Percentiles rank a stretch among this genome's conserved stretches.
Conservation (phyloP, 139 green algal species). For the Dunaliella primolecta region DNA sequence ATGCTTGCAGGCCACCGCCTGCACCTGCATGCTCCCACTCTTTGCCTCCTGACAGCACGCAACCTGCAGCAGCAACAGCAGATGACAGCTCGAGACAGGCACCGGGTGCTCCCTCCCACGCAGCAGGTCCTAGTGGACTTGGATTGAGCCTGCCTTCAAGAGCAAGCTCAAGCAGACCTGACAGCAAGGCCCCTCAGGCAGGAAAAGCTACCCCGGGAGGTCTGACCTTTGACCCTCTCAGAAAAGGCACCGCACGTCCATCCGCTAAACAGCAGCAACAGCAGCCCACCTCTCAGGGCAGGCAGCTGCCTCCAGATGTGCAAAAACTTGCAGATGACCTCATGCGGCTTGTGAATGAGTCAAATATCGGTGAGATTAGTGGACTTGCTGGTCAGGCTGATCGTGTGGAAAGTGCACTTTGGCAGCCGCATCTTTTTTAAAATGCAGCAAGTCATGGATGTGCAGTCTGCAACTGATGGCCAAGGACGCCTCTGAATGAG, state of each 20-base stretch:
- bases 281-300: neutral
- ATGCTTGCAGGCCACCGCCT: too few relatives aligned
- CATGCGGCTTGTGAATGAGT: conserved; percentile 32
- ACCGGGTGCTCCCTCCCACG: too few relatives aligned
- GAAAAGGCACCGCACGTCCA: neutral
- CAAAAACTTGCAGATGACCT: conserved; percentile 51
- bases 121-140: neutral
- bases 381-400: too few relatives aligned
- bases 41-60: too few relatives aligned
- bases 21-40: too few relatives aligned
- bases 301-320: conserved; percentile 27
- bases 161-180: neutral
- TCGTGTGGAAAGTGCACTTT: neutral
- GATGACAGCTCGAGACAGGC: neutral
- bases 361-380: conserved; percentile 1
- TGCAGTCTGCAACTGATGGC: neutral
- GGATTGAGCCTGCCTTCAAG: neutral
- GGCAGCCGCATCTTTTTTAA: neutral
- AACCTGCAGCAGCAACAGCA: too few relatives aligned
- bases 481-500: too few relatives aligned
- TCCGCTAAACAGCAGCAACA: neutral
- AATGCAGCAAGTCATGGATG: neutral
- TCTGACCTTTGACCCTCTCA: neutral
- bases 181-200: neutral
- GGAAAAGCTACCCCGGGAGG: neutral